These are phyloP conservation scores for Pleurostoma richardsiae DNA, from an alignment of 2,329 filamentous ascomycete genomes.

Conservation along the genomic window DNA sequence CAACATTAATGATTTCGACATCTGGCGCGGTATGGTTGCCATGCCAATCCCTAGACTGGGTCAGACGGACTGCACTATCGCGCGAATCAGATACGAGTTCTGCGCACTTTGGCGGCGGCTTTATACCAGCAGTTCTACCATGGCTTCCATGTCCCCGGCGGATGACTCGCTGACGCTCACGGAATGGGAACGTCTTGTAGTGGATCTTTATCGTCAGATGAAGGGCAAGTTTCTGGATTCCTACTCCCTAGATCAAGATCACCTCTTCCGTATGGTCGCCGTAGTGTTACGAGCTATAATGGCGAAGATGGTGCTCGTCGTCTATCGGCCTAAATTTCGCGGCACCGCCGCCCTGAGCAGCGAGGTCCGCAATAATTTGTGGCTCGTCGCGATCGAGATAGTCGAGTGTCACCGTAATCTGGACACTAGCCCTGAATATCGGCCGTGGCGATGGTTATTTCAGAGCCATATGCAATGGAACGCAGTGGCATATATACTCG, in stretches of 20 bases:
- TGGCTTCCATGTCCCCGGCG: constrained; percentile 21
- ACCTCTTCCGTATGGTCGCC: constrained; percentile 63
- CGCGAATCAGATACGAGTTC: constrained; percentile 47
- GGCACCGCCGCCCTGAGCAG: background rate
- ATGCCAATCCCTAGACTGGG: constrained; percentile 41
- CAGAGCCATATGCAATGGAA: background rate
- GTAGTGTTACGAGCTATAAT: constrained; percentile 42
- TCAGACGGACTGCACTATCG: constrained; percentile 46
- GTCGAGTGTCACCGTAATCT: background rate
- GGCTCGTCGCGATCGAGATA: background rate
- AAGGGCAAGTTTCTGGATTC: constrained; percentile 50
- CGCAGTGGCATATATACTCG: background rate
- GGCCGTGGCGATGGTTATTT: background rate
- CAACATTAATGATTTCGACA: constrained; percentile 46
- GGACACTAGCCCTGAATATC: background rate
- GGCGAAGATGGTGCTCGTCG: background rate
- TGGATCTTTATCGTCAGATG: constrained; percentile 46
- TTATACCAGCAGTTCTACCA: constrained; percentile 25
- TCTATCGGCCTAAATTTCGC: background rate
- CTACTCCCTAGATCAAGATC: constrained; percentile 39
- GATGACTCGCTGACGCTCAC: constrained; percentile 21
- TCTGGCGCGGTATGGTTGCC: constrained; percentile 39
- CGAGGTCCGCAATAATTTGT: background rate
- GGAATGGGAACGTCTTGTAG: constrained; percentile 39
- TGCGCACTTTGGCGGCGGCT: constrained; percentile 31